Evolutionary conservation across 2,329 filamentous ascomycete species (phyloP), one percentile per base, ranked within the genome.

Genomic region (Colletotrichum karsti): DNA sequence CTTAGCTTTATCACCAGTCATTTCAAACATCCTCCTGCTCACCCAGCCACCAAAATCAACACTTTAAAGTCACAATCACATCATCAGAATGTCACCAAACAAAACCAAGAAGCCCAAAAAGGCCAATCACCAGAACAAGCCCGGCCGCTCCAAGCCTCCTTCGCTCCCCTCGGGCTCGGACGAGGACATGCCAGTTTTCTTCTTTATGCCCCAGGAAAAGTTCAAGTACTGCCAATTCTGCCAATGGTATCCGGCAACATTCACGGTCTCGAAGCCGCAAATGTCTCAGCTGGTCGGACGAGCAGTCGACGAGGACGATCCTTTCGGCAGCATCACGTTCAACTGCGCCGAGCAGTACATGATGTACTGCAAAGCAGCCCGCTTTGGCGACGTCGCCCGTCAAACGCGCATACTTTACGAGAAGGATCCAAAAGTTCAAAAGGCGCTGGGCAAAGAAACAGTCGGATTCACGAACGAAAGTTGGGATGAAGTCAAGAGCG

Each of bases 361-460:
- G 79, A 81, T 80, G 80, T 81, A 76, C 70, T 79, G 77, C 75
- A 81, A 82, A 72, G 79, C 80, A 6, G 73, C 72, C 9, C 74
- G 74, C 7, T 82, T 81, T 68, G 53, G 69, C 62, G 79, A 81
- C 70, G 54, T 30, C 15, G 63, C 58, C 4, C 67, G 72, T 3
- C 72, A 74, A 53, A 57, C 60, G 20, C 69, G 37, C 15, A 67
- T 79, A 26, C 70, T 79, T 10, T 69, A 69, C 5, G 74, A 74
- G 2, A 26, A 55, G 1, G 62, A 71, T 30, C 74, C 77, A 3
- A 75, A 73, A 56, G 70, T 73, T 33, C 76, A 78, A 53, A 78
- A 77, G 54, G 61, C 51, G 5, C 71, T 79, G 2, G 77, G 75
- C 18, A 72, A 73, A 28, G 26, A 66, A 9, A 74, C 72, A 4